Base-by-base conservation (phyloP, 2,329 filamentous ascomycete species). In the Botrytis medusae region DNA sequence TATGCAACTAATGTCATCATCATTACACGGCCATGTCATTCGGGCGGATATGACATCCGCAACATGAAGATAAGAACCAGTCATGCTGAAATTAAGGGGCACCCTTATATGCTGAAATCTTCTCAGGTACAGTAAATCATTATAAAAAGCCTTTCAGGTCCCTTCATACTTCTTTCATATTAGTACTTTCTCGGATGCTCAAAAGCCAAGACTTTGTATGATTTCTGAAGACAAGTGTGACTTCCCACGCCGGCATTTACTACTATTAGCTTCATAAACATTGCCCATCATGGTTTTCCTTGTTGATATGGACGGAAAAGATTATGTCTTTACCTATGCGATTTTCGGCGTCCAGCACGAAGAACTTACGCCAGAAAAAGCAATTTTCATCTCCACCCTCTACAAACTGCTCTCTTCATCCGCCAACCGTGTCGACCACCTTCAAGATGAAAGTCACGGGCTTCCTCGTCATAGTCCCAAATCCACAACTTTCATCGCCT, bases 231-330 rank as follows among this genome's bases (percentile, higher is more conserved):
- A 54, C 34, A 67, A 67, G 32, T 29, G 34, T 51, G 2, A 40
- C 29, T 5, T 18, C 7, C 14, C 51, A 20, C 8, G 1, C 14
- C 8, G 22, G 9, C 14, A 8, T 54, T 8, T 25, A 67, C 25
- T 22, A 42, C 10, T 14, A 42, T 40, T 18, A 42, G 40, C 22
- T 22, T 22, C 8, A 16, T 32, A 48, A n/a, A 22, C 1, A 54
- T 57, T n/a, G n/a, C 76, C 37, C 54, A 75, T 37, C 22, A 75
- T 76, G 75, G 75, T 74, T n/a, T 75, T 73, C 46, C 69, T 76
- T 12, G 29, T 73, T 60, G 74, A 76, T 71, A 61, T 71, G 37
- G 37, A 62, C 44, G 63, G 37, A 16, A 67, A 73, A 10, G 74
- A 74, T 12, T 73, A 74, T 20, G n/a, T 74, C 54, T 73, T 76